phyloP scores from a whole-genome alignment of 192 early-diverging fungal genomes.

The Rhizophlyctis rosea region DNA sequence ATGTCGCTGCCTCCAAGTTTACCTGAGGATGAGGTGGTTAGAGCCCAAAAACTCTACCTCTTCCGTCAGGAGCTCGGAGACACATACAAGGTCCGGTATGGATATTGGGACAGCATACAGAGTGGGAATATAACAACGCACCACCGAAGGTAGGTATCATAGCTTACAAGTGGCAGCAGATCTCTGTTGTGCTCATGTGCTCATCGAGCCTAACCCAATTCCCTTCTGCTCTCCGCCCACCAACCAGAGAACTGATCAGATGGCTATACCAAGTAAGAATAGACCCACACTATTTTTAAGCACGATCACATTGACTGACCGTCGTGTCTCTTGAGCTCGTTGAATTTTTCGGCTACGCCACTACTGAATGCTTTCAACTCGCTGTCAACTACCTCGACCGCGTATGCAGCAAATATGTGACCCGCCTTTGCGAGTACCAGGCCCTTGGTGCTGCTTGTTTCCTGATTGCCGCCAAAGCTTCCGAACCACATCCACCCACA shows the following conservation, averaged over 20 bases:
- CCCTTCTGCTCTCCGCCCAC: neutral
- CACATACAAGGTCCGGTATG: neutral
- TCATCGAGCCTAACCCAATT: no score
- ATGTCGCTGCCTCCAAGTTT: no score
- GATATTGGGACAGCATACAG: no score
- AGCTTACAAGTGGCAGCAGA: no score
- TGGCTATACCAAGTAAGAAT: conserved; percentile 23
- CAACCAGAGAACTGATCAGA: conserved; percentile 14
- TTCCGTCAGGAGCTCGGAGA: conserved; percentile 14
- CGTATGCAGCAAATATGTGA: conserved; percentile 2
- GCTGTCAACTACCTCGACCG: conserved; percentile 21
- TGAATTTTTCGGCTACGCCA: neutral
- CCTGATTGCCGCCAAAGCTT: conserved; percentile 20
- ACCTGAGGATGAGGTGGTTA: neutral
- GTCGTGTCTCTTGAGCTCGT: conserved; percentile 2
- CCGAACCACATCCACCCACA: conserved; percentile 13
- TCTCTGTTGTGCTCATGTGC: no score
- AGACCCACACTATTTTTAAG: no score
- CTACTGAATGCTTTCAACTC: conserved; percentile 16
- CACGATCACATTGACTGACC: neutral
- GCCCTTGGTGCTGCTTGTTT: conserved; percentile 25
- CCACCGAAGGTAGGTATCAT: neutral
- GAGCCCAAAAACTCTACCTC: conserved; percentile 22
- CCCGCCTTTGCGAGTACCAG: conserved; percentile 13
- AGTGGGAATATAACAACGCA: neutral